Conservation (phyloP, 345 rosid genomes). For the Microcos paniculata region DNA sequence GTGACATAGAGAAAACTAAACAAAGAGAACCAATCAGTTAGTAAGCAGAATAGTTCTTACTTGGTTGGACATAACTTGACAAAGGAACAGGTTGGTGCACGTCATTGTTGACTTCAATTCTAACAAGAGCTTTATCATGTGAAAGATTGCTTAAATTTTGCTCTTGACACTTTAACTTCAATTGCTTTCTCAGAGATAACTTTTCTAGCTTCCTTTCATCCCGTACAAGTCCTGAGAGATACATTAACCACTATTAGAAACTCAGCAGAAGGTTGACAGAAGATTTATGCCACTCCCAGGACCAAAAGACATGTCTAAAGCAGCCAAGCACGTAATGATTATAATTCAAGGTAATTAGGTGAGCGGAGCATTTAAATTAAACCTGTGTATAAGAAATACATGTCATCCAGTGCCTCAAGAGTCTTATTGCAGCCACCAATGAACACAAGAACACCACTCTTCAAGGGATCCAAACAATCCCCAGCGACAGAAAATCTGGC, state of each 20-base stretch:
- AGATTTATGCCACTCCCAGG: not conserved
- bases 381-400: slow-evolving; percentile 92
- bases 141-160: slow-evolving; percentile 51
- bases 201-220: slow-evolving; percentile 63
- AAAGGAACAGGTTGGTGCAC: slow-evolving; percentile 44
- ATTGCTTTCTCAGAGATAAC: slow-evolving; percentile 82
- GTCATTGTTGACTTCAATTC: slow-evolving; percentile 44
- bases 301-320: not conserved
- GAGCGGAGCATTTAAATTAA: slow-evolving; percentile 17
- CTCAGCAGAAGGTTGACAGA: not conserved
- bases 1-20: not conserved
- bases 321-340: slow-evolving; percentile 4
- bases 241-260: slow-evolving; percentile 16
- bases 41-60: slow-evolving; percentile 33
- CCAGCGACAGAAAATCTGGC: slow-evolving; percentile 95
- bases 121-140: slow-evolving; percentile 51
- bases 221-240: slow-evolving; percentile 51
- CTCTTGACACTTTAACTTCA: slow-evolving; percentile 90
- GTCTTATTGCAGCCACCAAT: slow-evolving; percentile 93
- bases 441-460: slow-evolving; percentile 69
- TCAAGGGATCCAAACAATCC: slow-evolving; percentile 84
- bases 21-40: not conserved
- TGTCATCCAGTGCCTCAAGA: slow-evolving; percentile 95
- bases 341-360: slow-evolving; percentile 6
- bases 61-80: slow-evolving; percentile 41